These are phyloP conservation scores for Aspergillus pseudotamarii DNA, from an alignment of 2,329 filamentous ascomycete species.

Conservation along the genomic window DNA sequence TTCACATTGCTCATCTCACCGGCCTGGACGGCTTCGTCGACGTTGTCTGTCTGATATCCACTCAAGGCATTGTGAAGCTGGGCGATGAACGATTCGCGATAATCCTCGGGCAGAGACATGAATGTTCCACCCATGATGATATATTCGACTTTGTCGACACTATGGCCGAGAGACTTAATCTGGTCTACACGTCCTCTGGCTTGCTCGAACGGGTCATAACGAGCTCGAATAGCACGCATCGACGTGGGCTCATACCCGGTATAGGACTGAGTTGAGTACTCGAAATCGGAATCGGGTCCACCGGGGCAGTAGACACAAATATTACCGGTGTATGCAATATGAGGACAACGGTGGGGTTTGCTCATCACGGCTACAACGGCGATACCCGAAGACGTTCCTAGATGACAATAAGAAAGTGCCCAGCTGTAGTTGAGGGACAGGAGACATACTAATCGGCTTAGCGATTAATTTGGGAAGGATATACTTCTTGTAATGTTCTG, in stretches of 20 bases:
- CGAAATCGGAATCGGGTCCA: conserved; percentile 96
- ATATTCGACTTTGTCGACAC: conserved; percentile 98
- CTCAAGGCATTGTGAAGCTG: conserved; percentile 96
- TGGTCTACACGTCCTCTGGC: conserved; percentile 94
- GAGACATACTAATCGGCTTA: conserved; percentile 79
- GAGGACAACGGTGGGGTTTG: conserved; percentile 95
- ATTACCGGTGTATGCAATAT: conserved; percentile 97
- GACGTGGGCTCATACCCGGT: conserved; percentile 98
- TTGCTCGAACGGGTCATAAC: conserved; percentile 98
- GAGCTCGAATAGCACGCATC: conserved; percentile 94
- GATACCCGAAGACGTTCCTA: conserved; percentile 91
- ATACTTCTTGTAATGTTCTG: conserved; percentile 99
- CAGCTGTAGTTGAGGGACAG: not conserved
- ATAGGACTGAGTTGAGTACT: conserved; percentile 98
- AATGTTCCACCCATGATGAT: conserved; percentile 99
- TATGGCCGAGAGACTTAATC: conserved; percentile 92
- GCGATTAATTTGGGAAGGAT: conserved; percentile 95
- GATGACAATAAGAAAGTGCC: conserved; percentile 6
- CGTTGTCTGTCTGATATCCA: conserved; percentile 89
- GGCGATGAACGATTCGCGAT: conserved; percentile 90
- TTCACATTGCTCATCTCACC: conserved; percentile 97
- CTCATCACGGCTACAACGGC: conserved; percentile 99
- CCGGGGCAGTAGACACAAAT: conserved; percentile 99
- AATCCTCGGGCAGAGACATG: conserved; percentile 90
- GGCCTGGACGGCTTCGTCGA: conserved; percentile 92